Percentiles rank a stretch among this genome's conserved stretches.
Evolutionary conservation across 495 filamentous ascomycete species (phyloP).

Genomic region (Extremus antarcticus): DNA sequence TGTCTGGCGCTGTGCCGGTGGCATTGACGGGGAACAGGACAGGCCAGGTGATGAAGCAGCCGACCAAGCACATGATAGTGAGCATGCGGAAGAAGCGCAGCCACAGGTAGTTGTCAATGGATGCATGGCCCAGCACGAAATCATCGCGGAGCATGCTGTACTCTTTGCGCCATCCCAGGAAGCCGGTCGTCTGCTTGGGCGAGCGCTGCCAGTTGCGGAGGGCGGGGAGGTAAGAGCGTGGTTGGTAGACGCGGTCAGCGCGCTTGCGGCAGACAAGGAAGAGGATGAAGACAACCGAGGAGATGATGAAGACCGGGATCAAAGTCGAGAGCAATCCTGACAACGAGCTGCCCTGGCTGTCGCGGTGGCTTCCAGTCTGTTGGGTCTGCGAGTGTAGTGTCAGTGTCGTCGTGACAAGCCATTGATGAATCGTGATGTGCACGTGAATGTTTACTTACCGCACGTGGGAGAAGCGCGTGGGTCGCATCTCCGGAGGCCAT

Average conservation of each 20-base stretch:
- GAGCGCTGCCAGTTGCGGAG: constrained; percentile 42
- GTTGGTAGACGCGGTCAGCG: constrained; percentile 65
- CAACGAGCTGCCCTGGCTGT: constrained; percentile 25
- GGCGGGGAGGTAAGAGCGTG: constrained; percentile 2
- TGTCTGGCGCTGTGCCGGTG: constrained; percentile 36
- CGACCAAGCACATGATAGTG: constrained; percentile 28
- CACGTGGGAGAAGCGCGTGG: no score
- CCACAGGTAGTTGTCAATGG: constrained; percentile 54
- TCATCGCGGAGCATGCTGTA: constrained; percentile 72
- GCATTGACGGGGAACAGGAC: constrained; percentile 35
- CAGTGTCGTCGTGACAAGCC: no score
- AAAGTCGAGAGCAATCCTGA: constrained; percentile 59
- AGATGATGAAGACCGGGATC: constrained; percentile 53
- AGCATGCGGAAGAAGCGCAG: constrained; percentile 31
- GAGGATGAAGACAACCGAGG: constrained; percentile 49
- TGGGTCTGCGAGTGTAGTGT: not conserved
- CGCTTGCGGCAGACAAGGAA: constrained; percentile 69
- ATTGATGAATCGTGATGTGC: no score
- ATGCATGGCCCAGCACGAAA: constrained; percentile 76
- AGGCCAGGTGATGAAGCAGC: constrained; percentile 32
- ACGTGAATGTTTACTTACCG: no score
- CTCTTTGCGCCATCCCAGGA: constrained; percentile 59
- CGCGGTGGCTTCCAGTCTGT: constrained; percentile 1
- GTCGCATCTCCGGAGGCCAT: no score
- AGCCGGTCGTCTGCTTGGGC: constrained; percentile 53